Evolutionary conservation across 352 stramenopile species (phyloP).

Genomic region (Phytophthora foliorum): DNA sequence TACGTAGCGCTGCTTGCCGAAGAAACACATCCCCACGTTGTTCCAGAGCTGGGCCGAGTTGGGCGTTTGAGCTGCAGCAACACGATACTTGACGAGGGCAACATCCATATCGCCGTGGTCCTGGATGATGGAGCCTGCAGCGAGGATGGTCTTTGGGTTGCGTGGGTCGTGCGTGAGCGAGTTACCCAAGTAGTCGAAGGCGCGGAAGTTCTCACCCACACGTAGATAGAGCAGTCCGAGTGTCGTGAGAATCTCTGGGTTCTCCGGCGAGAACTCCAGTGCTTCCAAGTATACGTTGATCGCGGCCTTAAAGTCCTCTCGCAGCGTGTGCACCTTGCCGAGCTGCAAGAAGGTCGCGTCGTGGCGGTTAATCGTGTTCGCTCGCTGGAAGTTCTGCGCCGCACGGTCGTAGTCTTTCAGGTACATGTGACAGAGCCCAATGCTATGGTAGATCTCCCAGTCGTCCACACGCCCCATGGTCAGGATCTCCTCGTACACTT

Average conservation of each 20-base stretch:
- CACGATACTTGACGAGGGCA: constrained; percentile 95
- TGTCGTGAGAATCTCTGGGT: constrained; percentile 92
- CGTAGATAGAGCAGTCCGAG: constrained; percentile 92
- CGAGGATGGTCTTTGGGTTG: constrained; percentile 94
- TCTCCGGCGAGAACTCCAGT: constrained; percentile 95
- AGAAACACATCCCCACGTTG: constrained; percentile 97
- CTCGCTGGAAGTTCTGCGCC: constrained; percentile 90
- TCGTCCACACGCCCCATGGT: constrained; percentile 85
- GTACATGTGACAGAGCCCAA: constrained; percentile 93
- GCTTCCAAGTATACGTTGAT: constrained; percentile 93
- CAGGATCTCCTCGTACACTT: constrained; percentile 93
- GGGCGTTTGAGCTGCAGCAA: constrained; percentile 92
- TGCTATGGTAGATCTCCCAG: constrained; percentile 95
- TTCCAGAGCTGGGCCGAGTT: constrained; percentile 96
- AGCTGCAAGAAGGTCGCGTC: constrained; percentile 94
- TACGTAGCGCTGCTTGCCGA: constrained; percentile 91
- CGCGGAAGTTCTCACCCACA: constrained; percentile 91
- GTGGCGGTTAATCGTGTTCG: constrained; percentile 93
- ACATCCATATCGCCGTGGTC: constrained; percentile 95
- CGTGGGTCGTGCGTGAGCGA: constrained; percentile 92
- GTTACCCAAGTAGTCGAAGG: constrained; percentile 96
- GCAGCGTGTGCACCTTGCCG: constrained; percentile 87
- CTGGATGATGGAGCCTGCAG: constrained; percentile 94
- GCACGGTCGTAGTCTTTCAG: constrained; percentile 93
- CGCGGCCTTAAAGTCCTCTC: constrained; percentile 88